Conservation (phyloP, 176 grass and related monocot genomes). For the Melocanna baccifera region DNA sequence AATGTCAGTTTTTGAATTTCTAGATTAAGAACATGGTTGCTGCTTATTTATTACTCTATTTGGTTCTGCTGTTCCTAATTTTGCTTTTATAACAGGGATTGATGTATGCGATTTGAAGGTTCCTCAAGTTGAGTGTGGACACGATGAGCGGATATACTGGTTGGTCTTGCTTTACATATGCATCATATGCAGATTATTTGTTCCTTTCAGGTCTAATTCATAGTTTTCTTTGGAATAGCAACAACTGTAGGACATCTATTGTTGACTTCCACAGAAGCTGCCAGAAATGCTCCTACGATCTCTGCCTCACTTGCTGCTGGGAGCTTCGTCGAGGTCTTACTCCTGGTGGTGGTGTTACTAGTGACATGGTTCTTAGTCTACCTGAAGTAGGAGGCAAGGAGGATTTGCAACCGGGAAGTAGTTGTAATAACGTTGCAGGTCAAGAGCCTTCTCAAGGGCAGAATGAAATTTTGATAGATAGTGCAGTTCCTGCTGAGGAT, state of each 20-base stretch:
- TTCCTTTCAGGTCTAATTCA: neutral
- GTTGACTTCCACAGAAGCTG: constrained; percentile 84
- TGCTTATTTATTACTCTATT: neutral
- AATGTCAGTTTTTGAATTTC: neutral
- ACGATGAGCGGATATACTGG: constrained; percentile 69
- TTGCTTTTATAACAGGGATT: constrained; percentile 39
- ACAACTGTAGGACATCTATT: constrained; percentile 84
- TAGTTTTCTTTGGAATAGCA: constrained; percentile 29
- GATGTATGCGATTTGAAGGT: constrained; percentile 32
- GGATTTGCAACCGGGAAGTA: constrained; percentile 4
- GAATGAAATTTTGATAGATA: neutral
- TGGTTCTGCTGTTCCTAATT: neutral
- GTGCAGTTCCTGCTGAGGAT: neutral
- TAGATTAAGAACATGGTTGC: neutral
- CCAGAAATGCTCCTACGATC: constrained; percentile 50
- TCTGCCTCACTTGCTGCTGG: constrained; percentile 62
- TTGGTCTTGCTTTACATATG: constrained; percentile 25
- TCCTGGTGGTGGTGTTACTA: constrained; percentile 5
- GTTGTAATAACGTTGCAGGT: neutral
- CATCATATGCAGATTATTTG: neutral
- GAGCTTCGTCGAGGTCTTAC: constrained; percentile 53
- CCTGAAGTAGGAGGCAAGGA: constrained; percentile 13
- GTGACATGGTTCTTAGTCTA: neutral
- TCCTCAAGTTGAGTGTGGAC: neutral
- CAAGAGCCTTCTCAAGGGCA: neutral